Evolutionary conservation across 2,329 filamentous ascomycete species (phyloP).

Genomic region (Cytospora schulzeri): DNA sequence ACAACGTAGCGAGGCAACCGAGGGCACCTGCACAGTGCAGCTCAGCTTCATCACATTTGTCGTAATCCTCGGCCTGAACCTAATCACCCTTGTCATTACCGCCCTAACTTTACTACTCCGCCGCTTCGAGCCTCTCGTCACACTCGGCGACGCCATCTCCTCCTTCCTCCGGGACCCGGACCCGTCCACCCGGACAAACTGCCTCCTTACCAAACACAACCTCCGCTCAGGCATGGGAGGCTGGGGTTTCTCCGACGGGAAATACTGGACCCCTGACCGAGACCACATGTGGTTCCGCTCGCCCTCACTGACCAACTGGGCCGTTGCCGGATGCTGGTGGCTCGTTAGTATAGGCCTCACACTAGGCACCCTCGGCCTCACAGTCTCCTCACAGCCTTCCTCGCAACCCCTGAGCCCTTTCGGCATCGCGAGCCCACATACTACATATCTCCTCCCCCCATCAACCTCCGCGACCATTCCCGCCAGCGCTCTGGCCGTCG

Average conservation of each 20-base stretch:
- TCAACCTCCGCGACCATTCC: conserved; percentile 34
- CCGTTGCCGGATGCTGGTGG: conserved; percentile 44
- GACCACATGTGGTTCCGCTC: conserved; percentile 50
- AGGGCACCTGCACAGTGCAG: conserved; percentile 43
- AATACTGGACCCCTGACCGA: conserved; percentile 43
- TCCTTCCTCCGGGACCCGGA: conserved; percentile 53
- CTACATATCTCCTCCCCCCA: conserved; percentile 37
- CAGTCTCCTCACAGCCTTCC: conserved; percentile 29
- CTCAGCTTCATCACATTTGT: conserved; percentile 49
- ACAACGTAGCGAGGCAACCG: conserved; percentile 22
- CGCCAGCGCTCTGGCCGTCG: conserved; percentile 35
- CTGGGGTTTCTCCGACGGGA: conserved; percentile 47
- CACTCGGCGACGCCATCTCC: conserved; percentile 53
- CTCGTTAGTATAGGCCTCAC: conserved; percentile 40
- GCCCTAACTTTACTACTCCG: conserved; percentile 35
- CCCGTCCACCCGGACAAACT: conserved; percentile 45
- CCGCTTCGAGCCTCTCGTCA: conserved; percentile 48
- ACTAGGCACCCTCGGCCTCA: conserved; percentile 42
- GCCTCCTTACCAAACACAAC: conserved; percentile 51
- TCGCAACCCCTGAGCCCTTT: conserved; percentile 39
- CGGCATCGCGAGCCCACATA: conserved; percentile 40
- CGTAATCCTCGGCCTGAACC: conserved; percentile 46
- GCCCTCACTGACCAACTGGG: conserved; percentile 47
- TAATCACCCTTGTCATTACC: conserved; percentile 40
- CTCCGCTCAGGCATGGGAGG: conserved; percentile 44